A percentile compares a stretch with the other conserved stretches of the same genome.
Evolutionary conservation across 306 rosid genomes (phyloP).

Genomic region (Vicia sativa): DNA sequence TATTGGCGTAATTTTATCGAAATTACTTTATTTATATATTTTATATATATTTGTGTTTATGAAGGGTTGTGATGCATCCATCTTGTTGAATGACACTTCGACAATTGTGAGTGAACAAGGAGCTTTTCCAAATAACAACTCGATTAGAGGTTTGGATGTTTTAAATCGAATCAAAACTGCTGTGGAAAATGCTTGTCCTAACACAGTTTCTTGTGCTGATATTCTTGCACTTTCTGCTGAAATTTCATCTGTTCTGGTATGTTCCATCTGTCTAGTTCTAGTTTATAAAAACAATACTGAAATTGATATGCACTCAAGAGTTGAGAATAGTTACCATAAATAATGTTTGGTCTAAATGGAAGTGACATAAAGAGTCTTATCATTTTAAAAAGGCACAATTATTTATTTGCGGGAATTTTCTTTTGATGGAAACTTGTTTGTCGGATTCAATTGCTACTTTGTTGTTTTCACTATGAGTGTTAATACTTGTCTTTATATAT

Average conservation of each 20-base stretch:
- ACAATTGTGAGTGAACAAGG: conserved; percentile 55
- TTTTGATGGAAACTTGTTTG: too few species aligned
- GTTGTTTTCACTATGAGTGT: too few species aligned
- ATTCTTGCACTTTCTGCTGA: conserved; percentile 61
- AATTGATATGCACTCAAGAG: too few species aligned
- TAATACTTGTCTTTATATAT: too few species aligned
- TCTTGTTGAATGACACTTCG: conserved; percentile 46
- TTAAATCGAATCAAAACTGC: conserved; percentile 55
- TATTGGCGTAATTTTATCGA: too few species aligned
- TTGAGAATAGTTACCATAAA: too few species aligned
- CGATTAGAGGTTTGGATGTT: conserved; percentile 57
- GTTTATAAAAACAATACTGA: too few species aligned
- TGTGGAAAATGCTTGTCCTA: conserved; percentile 53
- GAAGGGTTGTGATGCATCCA: conserved; percentile 71
- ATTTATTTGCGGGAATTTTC: too few species aligned
- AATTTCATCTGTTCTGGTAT: conserved; percentile 52
- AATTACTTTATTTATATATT: neutral
- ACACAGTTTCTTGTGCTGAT: conserved; percentile 58
- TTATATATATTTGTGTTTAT: neutral
- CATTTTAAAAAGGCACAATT: too few species aligned
- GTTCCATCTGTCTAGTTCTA: too few species aligned
- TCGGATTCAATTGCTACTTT: too few species aligned
- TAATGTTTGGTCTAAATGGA: neutral
- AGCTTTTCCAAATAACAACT: conserved; percentile 39
- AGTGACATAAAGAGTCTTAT: neutral